Evolutionary conservation across 768 basidiomycete genomes (phyloP).

Genomic region (Mycena vitilis): DNA sequence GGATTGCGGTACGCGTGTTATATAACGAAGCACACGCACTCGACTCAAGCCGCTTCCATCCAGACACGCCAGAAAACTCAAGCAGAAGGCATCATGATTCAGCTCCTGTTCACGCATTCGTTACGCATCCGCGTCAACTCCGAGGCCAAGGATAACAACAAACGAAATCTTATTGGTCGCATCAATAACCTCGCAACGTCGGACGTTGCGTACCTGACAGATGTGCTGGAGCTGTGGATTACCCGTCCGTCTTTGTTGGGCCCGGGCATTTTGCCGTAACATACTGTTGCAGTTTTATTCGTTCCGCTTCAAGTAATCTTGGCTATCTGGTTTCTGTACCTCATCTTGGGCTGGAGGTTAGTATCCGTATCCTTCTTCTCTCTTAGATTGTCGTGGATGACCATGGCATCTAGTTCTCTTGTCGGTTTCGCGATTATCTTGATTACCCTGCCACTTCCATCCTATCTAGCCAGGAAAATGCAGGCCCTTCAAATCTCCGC

Average conservation of each 20-base stretch:
- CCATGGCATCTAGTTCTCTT: constrained; percentile 45
- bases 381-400: neutral
- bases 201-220: constrained; percentile 50
- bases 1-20: constrained; percentile 38
- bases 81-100: constrained; percentile 34
- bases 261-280: neutral
- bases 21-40: too few relatives aligned
- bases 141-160: constrained; percentile 27
- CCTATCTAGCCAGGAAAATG: constrained; percentile 50
- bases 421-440: constrained; percentile 57
- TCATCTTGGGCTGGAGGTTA: constrained; percentile 46
- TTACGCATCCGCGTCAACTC: constrained; percentile 64
- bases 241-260: constrained; percentile 1
- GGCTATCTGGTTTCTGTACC: constrained; percentile 44
- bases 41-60: neutral
- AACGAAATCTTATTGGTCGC: constrained; percentile 61
- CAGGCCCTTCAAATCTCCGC: constrained; percentile 53
- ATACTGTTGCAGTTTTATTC: constrained; percentile 31
- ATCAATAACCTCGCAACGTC: constrained; percentile 71
- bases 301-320: constrained; percentile 38
- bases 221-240: constrained; percentile 32
- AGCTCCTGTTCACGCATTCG: constrained; percentile 36
- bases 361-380: neutral
- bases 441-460: constrained; percentile 56
- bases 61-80: constrained; percentile 24